phyloP scores from a whole-genome alignment of 2,329 filamentous ascomycete genomes.

The Aspergillus sp. region DNA sequence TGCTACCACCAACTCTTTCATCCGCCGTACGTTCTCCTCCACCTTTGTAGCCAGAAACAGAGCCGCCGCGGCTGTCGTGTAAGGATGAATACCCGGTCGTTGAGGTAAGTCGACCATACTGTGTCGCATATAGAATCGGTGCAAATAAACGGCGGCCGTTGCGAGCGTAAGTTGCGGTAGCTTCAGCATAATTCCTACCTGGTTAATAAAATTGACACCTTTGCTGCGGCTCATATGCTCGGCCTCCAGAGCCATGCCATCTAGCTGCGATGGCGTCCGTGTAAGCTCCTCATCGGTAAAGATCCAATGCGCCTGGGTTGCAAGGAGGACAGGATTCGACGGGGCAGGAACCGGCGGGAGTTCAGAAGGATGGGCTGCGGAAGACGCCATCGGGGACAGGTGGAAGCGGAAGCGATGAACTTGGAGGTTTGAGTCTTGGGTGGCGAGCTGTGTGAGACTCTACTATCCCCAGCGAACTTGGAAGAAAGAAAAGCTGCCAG shows the following conservation, averaged over 20 bases:
- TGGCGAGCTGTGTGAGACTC: too few species aligned
- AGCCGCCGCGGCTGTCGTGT: conserved; percentile 87
- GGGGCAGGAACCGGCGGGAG: conserved; percentile 38
- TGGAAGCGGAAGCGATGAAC: neutral
- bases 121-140: conserved; percentile 90
- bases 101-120: conserved; percentile 75
- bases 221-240: conserved; percentile 83
- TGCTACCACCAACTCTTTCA: conserved; percentile 89
- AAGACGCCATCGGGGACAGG: conserved; percentile 29
- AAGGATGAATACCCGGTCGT: conserved; percentile 77
- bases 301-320: conserved; percentile 75
- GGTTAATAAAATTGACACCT: conserved; percentile 94
- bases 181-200: conserved; percentile 89
- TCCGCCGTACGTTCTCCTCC: conserved; percentile 94
- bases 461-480: too few species aligned
- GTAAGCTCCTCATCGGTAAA: conserved; percentile 82
- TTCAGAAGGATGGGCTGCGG: conserved; percentile 26
- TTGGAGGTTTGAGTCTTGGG: neutral
- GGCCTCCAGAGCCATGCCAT: conserved; percentile 74
- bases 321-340: conserved; percentile 53
- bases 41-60: conserved; percentile 96
- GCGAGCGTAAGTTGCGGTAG: conserved; percentile 88
- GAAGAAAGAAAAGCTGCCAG: neutral
- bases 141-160: conserved; percentile 91
- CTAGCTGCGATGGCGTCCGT: conserved; percentile 79